Evolutionary conservation across 73 alveolate species (phyloP), one percentile per base, ranked within the genome.

Genomic region (Paramecium bursaria): DNA sequence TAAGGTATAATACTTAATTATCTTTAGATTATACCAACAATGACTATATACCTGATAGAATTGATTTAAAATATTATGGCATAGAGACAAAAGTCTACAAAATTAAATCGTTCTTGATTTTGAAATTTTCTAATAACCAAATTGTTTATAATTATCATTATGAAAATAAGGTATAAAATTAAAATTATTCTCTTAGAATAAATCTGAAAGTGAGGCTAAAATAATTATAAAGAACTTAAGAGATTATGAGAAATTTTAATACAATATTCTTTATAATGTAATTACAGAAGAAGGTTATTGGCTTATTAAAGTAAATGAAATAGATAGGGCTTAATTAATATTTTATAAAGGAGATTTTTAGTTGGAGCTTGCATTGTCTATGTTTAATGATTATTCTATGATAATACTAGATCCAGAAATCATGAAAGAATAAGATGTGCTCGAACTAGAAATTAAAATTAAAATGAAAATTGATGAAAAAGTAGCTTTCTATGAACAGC

Each of bases 271-370:
- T 3, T 67, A 67, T 67, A 7, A 21, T 13, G 57, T 61, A 19
- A 30, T 19, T 30, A 61, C 80, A 0, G 80, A 61, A n/a, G 53
- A 61, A 30, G 82, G 82, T 5, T 67, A 19, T 23, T 67, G 82
- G 82, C 9, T 67, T n/a, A 39, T 67, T 3, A 67, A 67, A 39
- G 44, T 67, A 30, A 35, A 53, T 9, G 82, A 67, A 11, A 19
- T 67, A 15, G 82, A 67, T 42, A 67, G 60, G 27, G 27, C 33
- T 17, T 67, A 67, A 21, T 21, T 67, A 23, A 22, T 31, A 3
- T 67, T 33, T 15, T 67, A 3, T 39, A 47, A 67, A 39, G 44
- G 44, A 19, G 35, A 67, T 42, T 67, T 39, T 44, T 39, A 57
- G 3, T 21, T 25, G 44, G 53, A 67, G 11, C 27, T 31, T 21